Base-by-base conservation (phyloP, 495 filamentous ascomycete genomes). In the Aspergillus affinis region DNA sequence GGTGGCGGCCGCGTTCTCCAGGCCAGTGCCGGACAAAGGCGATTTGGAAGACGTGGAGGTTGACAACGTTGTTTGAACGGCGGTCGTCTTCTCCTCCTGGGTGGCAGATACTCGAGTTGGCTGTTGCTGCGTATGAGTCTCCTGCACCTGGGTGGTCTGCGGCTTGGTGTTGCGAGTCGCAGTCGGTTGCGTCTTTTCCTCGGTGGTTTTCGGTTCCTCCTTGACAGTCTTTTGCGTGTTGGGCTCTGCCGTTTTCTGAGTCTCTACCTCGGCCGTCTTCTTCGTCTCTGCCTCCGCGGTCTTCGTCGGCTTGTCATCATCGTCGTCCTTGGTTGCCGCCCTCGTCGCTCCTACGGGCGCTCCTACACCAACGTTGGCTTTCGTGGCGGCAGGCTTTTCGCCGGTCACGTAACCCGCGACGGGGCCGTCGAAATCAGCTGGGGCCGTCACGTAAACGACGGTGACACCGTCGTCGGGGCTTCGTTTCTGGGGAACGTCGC, bases 371-470 rank as follows among this genome's bases (percentile, higher is more conserved):
- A 62, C 63, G 41, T 55, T 66, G 45, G 58, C 49, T 0, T 57
- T 55, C 6, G 69, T 67, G 8, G 62, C 13, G n/a, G 66, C 12
- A 4, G 67, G 54, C 18, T 72, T 52, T 13, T 61, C 51, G 50
- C 56, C 30, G 58, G 86, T 87, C 48, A 77, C 71, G 59, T 81
- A 86, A 46, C 84, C 85, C 48, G 69, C 84, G 48, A 85, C 70
- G 1, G 79, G 74, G 15, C 84, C 85, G 32, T 75, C 70, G 52
- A 86, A 88, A 20, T 83, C 86, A 30, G 77, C 65, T 6, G 75
- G 56, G 48, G 82, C 74, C 10, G 86, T 88, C 54, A 81, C 69
- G 67, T 85, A 84, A 13, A 87, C 80, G 36, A 81, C 76, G 20
- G 51, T 41, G 18, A 75, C 72, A 4, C 52, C 46, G 45, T 60